Base-by-base conservation (phyloP, 2,329 filamentous ascomycete genomes). In the Venturia aucupariae region DNA sequence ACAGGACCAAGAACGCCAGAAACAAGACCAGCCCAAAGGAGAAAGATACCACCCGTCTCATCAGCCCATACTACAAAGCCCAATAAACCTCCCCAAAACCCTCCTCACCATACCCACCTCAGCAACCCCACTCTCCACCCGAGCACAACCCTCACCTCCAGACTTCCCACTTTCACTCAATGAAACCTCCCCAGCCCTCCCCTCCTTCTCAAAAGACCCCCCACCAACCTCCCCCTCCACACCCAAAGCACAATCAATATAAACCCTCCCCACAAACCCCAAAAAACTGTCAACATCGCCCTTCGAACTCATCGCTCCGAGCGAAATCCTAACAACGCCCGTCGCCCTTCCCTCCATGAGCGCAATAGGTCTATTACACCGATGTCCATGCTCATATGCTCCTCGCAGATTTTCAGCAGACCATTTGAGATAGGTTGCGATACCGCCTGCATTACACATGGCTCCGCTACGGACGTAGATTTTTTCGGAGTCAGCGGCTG, bases 381-480 rank as follows among this genome's bases (percentile, higher is more conserved):
- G 78, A 71, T 86, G 82, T 0, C 85, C 85, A 4, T 79, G 78
- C 1, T 80, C 81, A 65, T 81, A 82, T 19, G 84, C 81, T 4
- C 78, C 75, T 66, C 81, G 77, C 69, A 86, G 78, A 69, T 86
- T 82, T 72, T 78, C 79, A 0, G 80, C 77, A 38, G 81, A 79
- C 68, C 85, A 82, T 11, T 80, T 71, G 0, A 80, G 74, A 59
- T 77, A 77, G 6, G 71, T 72, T 2, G 79, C 76, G 64, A 80
- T 76, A 51, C 80, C 82, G 17, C 80, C 81, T 2, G 82, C 81
- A 67, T 84, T 84, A 70, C 81, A 84, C 32, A 84, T 71, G 3
- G 76, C 77, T 30, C 86, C 86, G 62, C 84, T 84, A 59, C 86
- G 79, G 39, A 89, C 77, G 68, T 84, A 87, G 63, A 89, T 83